Evolutionary conservation across 1,284 basidiomycete genomes (phyloP), one percentile per base, ranked within the genome.

Genomic region (Kalmanozyma brasiliensis): DNA sequence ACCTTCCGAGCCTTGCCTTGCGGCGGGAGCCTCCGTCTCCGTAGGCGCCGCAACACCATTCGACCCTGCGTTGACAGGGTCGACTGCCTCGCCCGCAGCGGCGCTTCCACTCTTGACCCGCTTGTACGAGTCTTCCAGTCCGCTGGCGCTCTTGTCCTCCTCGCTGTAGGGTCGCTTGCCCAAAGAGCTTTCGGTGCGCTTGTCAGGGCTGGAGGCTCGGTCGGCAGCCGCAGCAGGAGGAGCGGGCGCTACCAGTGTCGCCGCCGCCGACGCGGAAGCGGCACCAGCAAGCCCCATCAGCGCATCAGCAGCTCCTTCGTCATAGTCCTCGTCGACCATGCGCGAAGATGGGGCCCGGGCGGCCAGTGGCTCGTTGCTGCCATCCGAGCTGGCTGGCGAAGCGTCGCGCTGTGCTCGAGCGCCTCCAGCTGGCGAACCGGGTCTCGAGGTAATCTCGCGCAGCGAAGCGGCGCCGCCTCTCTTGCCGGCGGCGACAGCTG

Each of bases 251-350:
- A 29, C 11, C n/a, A n/a, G n/a, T n/a, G n/a, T n/a, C 22, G 37
- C 29, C 20, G 47, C 32, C 30, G 43, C 26, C n/a, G 68, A 62
- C 8, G 51, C 62, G 29, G 63, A 63, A 19, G 79, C 79, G 8
- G 80, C 80, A 19, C 80, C 78, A 9, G 79, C 80, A 4, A 81
- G 70, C 20, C 80, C 80, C 76, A 81, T 79, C 11, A 81, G 65
- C 4, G 80, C 79, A 53, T 79, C 77, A 0, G 79, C 80, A 24
- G 80, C 80, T 11, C 78, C 74, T 30, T 79, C 74, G 46, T 81
- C 79, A 38, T 81, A 80, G 52, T 79, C 73, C 57, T 81, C 77
- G 44, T 79, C 77, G 14, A 79, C 68, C 38, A 68, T 63, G 29
- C 79, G 65, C 22, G 58, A 65, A 4, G 71, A 57, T 2, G 60